Percentiles rank a stretch among this genome's conserved stretches.
Evolutionary conservation across 306 rosid species (phyloP).

Genomic region (Citrullus mucosospermus): DNA sequence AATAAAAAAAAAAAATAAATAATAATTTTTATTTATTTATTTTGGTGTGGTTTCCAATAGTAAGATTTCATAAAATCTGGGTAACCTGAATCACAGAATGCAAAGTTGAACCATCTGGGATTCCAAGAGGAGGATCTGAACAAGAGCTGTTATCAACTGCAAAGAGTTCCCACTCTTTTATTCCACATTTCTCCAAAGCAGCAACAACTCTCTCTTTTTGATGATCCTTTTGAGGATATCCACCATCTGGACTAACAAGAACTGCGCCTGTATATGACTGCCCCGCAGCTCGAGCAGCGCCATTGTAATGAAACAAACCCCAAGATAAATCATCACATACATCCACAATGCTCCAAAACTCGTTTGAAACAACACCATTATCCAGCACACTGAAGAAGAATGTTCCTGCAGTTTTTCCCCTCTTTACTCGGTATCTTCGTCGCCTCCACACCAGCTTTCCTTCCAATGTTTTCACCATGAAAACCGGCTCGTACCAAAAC

Average conservation of each 20-base stretch:
- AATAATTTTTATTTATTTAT: too few species aligned
- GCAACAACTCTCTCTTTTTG: slow-evolving; percentile 24
- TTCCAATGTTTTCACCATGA: slow-evolving; percentile 71
- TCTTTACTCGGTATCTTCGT: slow-evolving; percentile 61
- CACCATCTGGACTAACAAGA: slow-evolving; percentile 71
- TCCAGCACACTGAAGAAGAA: slow-evolving; percentile 70
- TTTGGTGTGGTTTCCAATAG: too few species aligned
- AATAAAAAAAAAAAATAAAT: too few species aligned
- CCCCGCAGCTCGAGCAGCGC: slow-evolving; percentile 83
- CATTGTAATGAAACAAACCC: slow-evolving; percentile 75
- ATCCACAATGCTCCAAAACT: slow-evolving; percentile 79
- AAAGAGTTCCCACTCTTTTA: slow-evolving; percentile 62
- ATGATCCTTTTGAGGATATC: slow-evolving; percentile 29
- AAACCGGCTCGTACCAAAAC: slow-evolving; percentile 87
- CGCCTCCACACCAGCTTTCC: slow-evolving; percentile 77
- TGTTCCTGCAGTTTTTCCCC: slow-evolving; percentile 55
- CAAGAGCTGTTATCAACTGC: slow-evolving; percentile 52
- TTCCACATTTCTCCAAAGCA: slow-evolving; percentile 60
- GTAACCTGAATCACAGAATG: slow-evolving; percentile 17
- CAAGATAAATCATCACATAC: slow-evolving; percentile 62
- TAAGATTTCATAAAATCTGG: too few species aligned
- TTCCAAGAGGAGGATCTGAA: slow-evolving; percentile 52
- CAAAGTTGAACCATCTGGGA: slow-evolving; percentile 57
- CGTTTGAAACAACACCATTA: slow-evolving; percentile 82
- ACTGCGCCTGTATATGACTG: slow-evolving; percentile 81